Base-by-base conservation (phyloP, 1,139 yeast genomes). In the Taiozyma sp. region DNA sequence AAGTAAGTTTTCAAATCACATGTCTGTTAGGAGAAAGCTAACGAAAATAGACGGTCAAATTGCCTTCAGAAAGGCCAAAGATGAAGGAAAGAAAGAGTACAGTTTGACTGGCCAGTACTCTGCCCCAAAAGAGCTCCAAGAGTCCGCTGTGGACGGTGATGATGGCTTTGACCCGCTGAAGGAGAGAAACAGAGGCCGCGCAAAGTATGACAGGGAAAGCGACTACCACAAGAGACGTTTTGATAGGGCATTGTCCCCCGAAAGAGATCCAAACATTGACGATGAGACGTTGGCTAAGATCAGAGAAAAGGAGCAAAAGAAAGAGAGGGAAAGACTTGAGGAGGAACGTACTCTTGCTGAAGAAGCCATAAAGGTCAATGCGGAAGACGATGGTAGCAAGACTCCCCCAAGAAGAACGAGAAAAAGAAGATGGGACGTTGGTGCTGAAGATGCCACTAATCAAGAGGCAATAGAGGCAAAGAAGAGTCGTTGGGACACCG, bases 171-270 rank as follows among this genome's bases (percentile, higher is more conserved):
- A 76, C 58, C 69, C 70, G 10, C 53, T 75, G 30, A 63, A 42
- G n/a, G 67, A 68, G 22, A 62, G 66, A 32, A 60, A 61, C 46
- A 55, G 62, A 32, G 60, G 63, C 16, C 65, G 67, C 48, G 61
- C 73, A 0, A 62, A 68, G 39, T 62, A 56, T 43, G 67, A 63
- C 6, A 63, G 71, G 29, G 77, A 73, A 56, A 64, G 69, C 37
- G 74, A 70, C 2, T 77, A 78, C 57, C 77, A 74, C 47, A 64
- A 66, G 54, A 64, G 73, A 54, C 61, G 78, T 54, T 67, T 70
- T 53, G 66, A 68, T 48, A 52, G 70, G 34, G 63, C 56, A 47
- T 59, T 61, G 44, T 68, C 63, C 7, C 70, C 63, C 41, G 70
- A 62, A 45, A 63, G 61, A 45, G 57, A 62, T 45, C 56, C 62